Evolutionary conservation across 1,284 basidiomycete genomes (phyloP).

Genomic region (Phellopilus nigrolimitatus): DNA sequence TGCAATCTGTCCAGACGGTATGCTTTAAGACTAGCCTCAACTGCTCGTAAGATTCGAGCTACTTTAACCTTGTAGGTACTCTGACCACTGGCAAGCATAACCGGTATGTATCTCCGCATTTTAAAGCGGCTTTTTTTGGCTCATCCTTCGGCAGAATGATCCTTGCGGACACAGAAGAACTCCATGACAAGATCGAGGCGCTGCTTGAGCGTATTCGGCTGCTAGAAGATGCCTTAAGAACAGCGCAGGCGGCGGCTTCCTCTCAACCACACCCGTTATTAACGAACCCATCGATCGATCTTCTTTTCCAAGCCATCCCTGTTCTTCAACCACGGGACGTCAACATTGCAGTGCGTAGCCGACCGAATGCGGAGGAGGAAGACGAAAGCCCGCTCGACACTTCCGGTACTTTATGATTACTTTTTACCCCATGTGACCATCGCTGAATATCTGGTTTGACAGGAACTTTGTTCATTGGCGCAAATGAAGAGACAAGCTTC

Average conservation of each 20-base stretch:
- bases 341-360: neutral
- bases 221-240: constrained; percentile 51
- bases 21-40: constrained; percentile 2
- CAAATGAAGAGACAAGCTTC: constrained; percentile 50
- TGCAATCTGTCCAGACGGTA: constrained; percentile 66
- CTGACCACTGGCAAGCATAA: constrained; percentile 55
- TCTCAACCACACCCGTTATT: constrained; percentile 45
- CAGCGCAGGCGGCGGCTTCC: constrained; percentile 43
- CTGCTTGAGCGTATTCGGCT: constrained; percentile 50
- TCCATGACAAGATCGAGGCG: constrained; percentile 57
- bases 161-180: constrained; percentile 59
- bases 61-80: constrained; percentile 37
- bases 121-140: neutral
- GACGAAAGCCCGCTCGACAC: constrained; percentile 29
- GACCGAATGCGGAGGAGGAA: constrained; percentile 30
- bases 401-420: neutral
- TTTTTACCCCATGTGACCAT: too few species aligned
- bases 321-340: neutral
- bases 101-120: constrained; percentile 28
- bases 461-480: constrained; percentile 58
- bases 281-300: constrained; percentile 23
- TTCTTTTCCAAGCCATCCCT: constrained; percentile 16
- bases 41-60: neutral
- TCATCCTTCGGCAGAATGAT: constrained; percentile 40
- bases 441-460: neutral